Base-by-base conservation (phyloP, 495 filamentous ascomycete genomes). In the Xylaria curta region DNA sequence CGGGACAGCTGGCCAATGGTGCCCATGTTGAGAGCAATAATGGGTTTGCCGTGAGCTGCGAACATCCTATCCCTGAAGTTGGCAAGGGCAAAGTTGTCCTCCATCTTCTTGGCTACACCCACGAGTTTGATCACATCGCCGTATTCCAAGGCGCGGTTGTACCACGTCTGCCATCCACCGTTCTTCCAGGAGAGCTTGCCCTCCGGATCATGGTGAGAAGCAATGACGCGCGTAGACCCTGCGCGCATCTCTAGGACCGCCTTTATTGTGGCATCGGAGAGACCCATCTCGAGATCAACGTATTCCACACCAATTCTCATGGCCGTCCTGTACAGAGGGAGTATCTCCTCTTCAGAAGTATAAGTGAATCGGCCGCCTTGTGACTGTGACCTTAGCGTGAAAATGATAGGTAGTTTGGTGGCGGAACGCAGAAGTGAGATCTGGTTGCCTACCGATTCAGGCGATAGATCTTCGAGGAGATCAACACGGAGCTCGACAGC, bases 1-100 rank as follows among this genome's bases (percentile, higher is more conserved):
- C 96, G 88, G 78, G 93, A 97, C 19, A 98, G 89, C 80, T 97
- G 95, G 28, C 96, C 96, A 40, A 87, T 84, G 24, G 89, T 85
- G 46, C 97, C 95, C 95, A 98, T 98, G 82, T 99, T 98, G 82
- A 99, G 91, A 3, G 93, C 94, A 76, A 99, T 98, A 73, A 98
- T 78, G 5, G 94, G 96, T 12, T 88, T 88, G 44, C 91, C 85
- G 76, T 97, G 92, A 0, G 89, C 86, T 36, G 87, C 81, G 44
- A 87, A 85, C 72, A 93, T 93, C 87, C 88, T 92, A 44, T 83
- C 84, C 83, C 92, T 94, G 88, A 98, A 99, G 66, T 89, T 89
- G 74, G 89, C 87, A 26, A 99, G 88, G 53, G 89, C 89, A 71
- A 91, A 93, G 81, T 99, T 99, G 81, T 98, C 94, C 66, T 93